These are phyloP conservation scores for Suaeda aralocaspica DNA, from an alignment of 148 eudicot genomes.

Conservation along the genomic window DNA sequence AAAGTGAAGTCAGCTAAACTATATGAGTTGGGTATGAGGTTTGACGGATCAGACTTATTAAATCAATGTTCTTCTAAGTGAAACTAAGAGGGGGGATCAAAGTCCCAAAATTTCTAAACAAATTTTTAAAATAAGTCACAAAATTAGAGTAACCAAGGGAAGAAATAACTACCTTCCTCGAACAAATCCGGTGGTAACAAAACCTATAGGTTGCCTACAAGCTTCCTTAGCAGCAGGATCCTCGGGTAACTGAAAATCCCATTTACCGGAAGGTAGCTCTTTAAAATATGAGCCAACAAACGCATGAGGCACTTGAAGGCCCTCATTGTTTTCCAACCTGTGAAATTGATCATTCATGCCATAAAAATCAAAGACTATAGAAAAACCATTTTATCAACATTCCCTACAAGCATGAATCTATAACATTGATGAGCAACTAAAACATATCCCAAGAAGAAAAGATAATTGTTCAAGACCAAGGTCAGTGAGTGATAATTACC, in stretches of 20 bases:
- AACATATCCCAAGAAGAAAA: no score
- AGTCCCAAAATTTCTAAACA: neutral
- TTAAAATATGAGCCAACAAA: slow-evolving; percentile 46
- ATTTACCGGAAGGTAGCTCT: slow-evolving; percentile 50
- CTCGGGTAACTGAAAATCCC: slow-evolving; percentile 70
- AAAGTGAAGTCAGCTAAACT: neutral
- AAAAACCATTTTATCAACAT: slow-evolving; percentile 2
- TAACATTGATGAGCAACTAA: neutral
- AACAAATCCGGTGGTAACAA: slow-evolving; percentile 84
- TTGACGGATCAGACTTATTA: neutral
- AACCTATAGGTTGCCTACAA: slow-evolving; percentile 76
- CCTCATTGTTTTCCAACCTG: slow-evolving; percentile 47
- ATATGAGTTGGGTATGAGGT: neutral
- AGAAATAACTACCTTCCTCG: slow-evolving; percentile 58
- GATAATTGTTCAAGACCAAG: no score
- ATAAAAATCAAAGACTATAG: slow-evolving; percentile 5
- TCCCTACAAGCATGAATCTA: neutral
- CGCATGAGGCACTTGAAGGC: slow-evolving; percentile 61
- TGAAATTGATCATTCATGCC: slow-evolving; percentile 21
- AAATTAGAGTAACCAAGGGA: neutral
- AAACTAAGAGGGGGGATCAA: no score
- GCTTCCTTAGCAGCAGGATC: slow-evolving; percentile 47
- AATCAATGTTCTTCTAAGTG: neutral
- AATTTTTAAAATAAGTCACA: neutral
- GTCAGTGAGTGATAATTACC: slow-evolving; percentile 32